Percentiles rank a stretch among this genome's conserved stretches.
These are phyloP conservation scores for Afroboletus lepidellus DNA, from an alignment of 1,284 basidiomycete genomes.

Conservation along the genomic window DNA sequence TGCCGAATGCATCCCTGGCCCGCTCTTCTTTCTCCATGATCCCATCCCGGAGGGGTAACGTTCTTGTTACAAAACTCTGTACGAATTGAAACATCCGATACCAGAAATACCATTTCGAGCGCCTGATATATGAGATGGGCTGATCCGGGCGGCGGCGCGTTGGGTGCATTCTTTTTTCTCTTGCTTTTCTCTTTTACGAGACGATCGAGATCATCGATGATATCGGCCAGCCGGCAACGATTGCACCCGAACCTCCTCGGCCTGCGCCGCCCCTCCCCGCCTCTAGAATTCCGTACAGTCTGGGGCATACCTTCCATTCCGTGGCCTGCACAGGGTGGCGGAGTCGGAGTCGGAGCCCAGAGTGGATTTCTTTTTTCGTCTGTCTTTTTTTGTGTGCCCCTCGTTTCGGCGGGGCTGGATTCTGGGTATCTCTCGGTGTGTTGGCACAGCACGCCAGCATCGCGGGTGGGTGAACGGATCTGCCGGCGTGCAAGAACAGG, in stretches of 20 bases:
- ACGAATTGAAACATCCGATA: slow-evolving; percentile 21
- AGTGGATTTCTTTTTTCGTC: neutral
- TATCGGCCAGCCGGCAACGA: neutral
- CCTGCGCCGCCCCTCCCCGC: neutral
- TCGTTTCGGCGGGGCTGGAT: no score
- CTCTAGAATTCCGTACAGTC: no score
- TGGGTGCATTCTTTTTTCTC: neutral
- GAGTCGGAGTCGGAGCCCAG: neutral
- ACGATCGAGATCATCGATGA: slow-evolving; percentile 1
- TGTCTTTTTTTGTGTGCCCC: neutral
- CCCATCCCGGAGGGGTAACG: slow-evolving; percentile 9
- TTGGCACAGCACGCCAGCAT: neutral
- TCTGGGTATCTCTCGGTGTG: no score
- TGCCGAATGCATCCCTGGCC: slow-evolving; percentile 23
- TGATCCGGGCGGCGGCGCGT: slow-evolving; percentile 16
- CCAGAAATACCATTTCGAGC: slow-evolving; percentile 13
- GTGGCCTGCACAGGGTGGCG: no score
- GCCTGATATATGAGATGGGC: slow-evolving; percentile 9
- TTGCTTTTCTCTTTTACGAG: slow-evolving; percentile 7
- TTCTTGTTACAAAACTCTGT: slow-evolving; percentile 18
- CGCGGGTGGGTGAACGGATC: slow-evolving; percentile 1
- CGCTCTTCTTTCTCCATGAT: slow-evolving; percentile 4
- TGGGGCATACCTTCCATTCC: neutral
- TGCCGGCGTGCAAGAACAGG: neutral
- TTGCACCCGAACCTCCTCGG: neutral